A percentile compares a stretch with the other conserved stretches of the same genome.
Evolutionary conservation across 163 green algal species (phyloP).

Genomic region (Volvox carteri): DNA sequence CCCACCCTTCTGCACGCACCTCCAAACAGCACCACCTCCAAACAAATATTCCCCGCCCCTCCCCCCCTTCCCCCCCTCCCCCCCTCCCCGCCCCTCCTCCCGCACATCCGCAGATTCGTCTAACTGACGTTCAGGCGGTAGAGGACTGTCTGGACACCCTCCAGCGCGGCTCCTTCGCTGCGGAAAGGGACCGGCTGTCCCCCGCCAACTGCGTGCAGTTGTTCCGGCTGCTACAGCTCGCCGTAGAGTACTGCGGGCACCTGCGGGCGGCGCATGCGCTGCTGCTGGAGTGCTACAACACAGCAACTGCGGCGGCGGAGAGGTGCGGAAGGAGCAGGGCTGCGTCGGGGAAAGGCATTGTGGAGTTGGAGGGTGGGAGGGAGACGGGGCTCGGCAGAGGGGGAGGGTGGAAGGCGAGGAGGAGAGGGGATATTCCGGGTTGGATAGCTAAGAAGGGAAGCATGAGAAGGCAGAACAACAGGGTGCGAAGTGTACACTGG

Average conservation of each 20-base stretch:
- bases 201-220: constrained; percentile 66
- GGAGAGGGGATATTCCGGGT: background rate
- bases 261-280: constrained; percentile 60
- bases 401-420: background rate
- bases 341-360: background rate
- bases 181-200: constrained; percentile 49
- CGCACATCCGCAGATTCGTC: constrained; percentile 40
- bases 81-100: background rate
- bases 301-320: constrained; percentile 12
- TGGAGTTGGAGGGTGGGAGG: background rate
- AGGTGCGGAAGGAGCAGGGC: constrained; percentile 18
- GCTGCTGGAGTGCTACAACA: constrained; percentile 59
- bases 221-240: constrained; percentile 67
- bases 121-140: constrained; percentile 61
- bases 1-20: too few species aligned
- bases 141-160: constrained; percentile 66
- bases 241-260: constrained; percentile 64
- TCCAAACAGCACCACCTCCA: too few species aligned
- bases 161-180: constrained; percentile 51
- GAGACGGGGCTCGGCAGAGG: background rate
- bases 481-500: too few species aligned
- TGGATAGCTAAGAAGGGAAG: too few species aligned
- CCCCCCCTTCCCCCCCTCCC: background rate
- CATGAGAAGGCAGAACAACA: too few species aligned
- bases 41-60: too few species aligned